These are phyloP conservation scores for Canavalia ensiformis DNA, from an alignment of 306 rosid species.

Conservation along the genomic window DNA sequence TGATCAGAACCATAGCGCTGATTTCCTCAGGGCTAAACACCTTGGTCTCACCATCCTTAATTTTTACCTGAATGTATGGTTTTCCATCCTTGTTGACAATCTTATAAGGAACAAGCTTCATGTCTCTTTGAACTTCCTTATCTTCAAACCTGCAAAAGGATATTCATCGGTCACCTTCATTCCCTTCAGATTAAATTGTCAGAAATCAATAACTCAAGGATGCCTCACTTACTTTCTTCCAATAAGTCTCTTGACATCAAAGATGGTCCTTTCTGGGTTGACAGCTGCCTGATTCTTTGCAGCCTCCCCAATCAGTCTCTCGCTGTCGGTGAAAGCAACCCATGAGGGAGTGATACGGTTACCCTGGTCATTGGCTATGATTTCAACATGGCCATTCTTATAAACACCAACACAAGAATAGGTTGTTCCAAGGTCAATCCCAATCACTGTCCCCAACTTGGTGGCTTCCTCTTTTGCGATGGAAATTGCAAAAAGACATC, in stretches of 20 bases:
- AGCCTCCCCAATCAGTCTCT: conserved; percentile 98
- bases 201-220: background rate
- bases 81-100: conserved; percentile 98
- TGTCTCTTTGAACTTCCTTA: conserved; percentile 91
- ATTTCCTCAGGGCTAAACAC: conserved; percentile 98
- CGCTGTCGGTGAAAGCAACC: conserved; percentile 89
- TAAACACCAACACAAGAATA: conserved; percentile 99
- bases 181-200: background rate
- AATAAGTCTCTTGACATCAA: conserved; percentile 96
- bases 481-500: conserved; percentile 81
- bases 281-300: conserved; percentile 99
- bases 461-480: conserved; percentile 89
- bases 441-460: conserved; percentile 95
- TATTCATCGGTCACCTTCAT: conserved; percentile 21
- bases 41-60: conserved; percentile 94
- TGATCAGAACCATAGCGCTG: conserved; percentile 86
- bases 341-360: conserved; percentile 99
- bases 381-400: conserved; percentile 96
- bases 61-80: conserved; percentile 86
- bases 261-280: conserved; percentile 92
- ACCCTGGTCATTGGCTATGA: conserved; percentile 99
- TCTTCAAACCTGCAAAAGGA: conserved; percentile 76
- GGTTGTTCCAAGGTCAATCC: conserved; percentile 96
- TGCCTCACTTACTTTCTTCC: conserved; percentile 93
- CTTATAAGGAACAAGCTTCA: conserved; percentile 90